Evolutionary conservation across 495 filamentous ascomycete species (phyloP), one percentile per base, ranked within the genome.

Genomic region (Aspergillus saccharolyticus): DNA sequence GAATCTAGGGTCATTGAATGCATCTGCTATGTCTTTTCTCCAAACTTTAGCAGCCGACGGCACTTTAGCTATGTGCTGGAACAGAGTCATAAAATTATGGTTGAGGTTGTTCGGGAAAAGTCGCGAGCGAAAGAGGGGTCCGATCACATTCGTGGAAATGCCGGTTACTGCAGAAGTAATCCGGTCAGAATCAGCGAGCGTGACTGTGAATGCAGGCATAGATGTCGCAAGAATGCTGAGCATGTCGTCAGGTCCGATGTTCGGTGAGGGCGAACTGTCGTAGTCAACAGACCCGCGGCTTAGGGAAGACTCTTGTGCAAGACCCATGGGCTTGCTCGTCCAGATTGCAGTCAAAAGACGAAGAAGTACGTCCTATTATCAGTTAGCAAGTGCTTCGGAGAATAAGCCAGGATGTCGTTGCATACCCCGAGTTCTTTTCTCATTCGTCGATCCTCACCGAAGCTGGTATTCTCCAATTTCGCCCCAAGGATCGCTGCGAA

Each of bases 391-490:
- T 22, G n/a, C n/a, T n/a, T n/a, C n/a, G n/a, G n/a, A n/a, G n/a
- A n/a, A n/a, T n/a, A n/a, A n/a, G n/a, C n/a, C n/a, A n/a, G n/a
- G n/a, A n/a, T n/a, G n/a, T 20, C 12, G 47, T 52, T 20, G 80
- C 89, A 64, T 81, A 96, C 92, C 24, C 88, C 90, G 15, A 99
- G 77, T 44, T 99, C 94, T 67, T 87, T 85, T 61, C 94, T 81
- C 93, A 97, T 96, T 64, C 86, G 91, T 42, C 88, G 83, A 73
- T 97, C 90, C 70, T 97, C 94, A 21, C 94, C 94, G 72, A 97
- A 97, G 61, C 90, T 97, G 12, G 94, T 99, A 65, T 97, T 96
- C 66, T 97, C 90, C 44, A 96, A 83, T 73, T 99, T 99, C 64
- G 90, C 84, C 9, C 93, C 94, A 44, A 99, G 69, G 46, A 96